Conservation (phyloP, 345 rosid genomes). For the Eucalyptus dawsonii region DNA sequence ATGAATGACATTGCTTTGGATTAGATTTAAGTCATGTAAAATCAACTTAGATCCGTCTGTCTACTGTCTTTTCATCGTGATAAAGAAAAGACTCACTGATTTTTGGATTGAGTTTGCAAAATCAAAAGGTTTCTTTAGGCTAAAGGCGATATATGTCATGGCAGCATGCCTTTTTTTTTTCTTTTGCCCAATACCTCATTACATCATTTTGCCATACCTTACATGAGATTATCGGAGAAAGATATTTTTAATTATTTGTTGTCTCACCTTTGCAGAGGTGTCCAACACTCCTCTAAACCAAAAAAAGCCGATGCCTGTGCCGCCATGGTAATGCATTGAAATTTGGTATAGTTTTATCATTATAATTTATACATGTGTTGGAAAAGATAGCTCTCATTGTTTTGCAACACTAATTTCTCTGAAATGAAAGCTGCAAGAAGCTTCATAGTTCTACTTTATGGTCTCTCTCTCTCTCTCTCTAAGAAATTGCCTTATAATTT, state of each 20-base stretch:
- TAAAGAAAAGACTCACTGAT: no score
- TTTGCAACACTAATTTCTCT: background rate
- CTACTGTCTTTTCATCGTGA: no score
- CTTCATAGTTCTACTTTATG: no score
- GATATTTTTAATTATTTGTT: background rate
- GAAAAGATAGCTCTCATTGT: background rate
- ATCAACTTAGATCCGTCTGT: accelerated
- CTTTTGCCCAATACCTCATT: background rate
- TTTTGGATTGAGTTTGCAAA: background rate
- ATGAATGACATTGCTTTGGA: no score
- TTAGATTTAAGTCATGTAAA: no score
- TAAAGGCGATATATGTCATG: background rate
- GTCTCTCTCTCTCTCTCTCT: background rate
- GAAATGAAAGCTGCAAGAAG: background rate
- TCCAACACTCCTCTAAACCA: conserved; percentile 32
- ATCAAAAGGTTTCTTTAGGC: background rate
- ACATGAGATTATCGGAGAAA: background rate
- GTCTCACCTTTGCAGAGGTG: conserved; percentile 47
- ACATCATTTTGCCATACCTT: background rate
- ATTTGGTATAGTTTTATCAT: background rate
- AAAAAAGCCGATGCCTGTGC: conserved; percentile 46
- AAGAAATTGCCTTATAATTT: background rate
- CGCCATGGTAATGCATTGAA: conserved; percentile 41
- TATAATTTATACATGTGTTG: background rate
- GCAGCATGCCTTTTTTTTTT: background rate